A percentile compares a stretch with the other conserved stretches of the same genome.
phyloP scores from a whole-genome alignment of 768 basidiomycete genomes.

The Pisolithus orientalis region DNA sequence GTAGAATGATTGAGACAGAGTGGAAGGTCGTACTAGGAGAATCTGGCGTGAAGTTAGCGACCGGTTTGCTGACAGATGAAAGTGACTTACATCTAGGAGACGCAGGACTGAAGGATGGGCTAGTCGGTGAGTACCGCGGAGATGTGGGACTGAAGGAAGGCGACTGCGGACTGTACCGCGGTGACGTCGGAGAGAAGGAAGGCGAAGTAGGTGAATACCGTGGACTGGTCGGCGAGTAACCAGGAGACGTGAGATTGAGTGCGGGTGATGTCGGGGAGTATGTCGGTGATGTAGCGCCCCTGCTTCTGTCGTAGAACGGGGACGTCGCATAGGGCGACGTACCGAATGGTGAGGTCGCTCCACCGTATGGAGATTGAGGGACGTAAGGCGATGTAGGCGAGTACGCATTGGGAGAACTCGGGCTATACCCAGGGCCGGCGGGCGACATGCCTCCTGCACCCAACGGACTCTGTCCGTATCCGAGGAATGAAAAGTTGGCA shows the following conservation, averaged over 20 bases:
- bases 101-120: constrained; percentile 88
- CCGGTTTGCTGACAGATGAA: neutral
- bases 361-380: constrained; percentile 75
- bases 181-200: constrained; percentile 81
- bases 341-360: constrained; percentile 78
- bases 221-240: constrained; percentile 62
- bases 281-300: constrained; percentile 68
- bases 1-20: constrained; percentile 10
- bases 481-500: constrained; percentile 64
- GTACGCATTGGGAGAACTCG: constrained; percentile 85
- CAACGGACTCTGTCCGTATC: constrained; percentile 81
- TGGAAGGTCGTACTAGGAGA: constrained; percentile 64
- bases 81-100: constrained; percentile 75
- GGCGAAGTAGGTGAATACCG: constrained; percentile 83
- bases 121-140: constrained; percentile 83
- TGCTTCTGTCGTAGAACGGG: constrained; percentile 69
- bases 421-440: constrained; percentile 80
- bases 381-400: constrained; percentile 89
- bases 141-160: constrained; percentile 90
- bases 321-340: constrained; percentile 79
- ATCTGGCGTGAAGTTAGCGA: constrained; percentile 36
- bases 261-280: constrained; percentile 88
- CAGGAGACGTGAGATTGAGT: constrained; percentile 76
- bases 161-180: constrained; percentile 81
- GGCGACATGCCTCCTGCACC: constrained; percentile 88